These are phyloP conservation scores for Oropetium thomaeum DNA, from an alignment of 176 grass and related monocot species.

Conservation along the genomic window DNA sequence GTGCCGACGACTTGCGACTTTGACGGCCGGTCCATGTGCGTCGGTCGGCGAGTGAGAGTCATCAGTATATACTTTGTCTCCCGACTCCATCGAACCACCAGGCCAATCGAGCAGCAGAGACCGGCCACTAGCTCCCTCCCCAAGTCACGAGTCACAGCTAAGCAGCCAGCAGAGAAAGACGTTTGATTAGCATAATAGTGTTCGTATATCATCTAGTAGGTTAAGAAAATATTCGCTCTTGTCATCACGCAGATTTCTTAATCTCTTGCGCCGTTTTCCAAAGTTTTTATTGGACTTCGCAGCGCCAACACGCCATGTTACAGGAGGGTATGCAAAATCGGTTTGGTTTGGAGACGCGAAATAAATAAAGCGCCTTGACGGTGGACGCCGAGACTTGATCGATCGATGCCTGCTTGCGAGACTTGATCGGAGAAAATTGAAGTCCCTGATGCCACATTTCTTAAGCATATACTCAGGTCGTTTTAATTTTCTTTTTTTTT, in stretches of 20 bases:
- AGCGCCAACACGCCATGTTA: conserved; percentile 18
- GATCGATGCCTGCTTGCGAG: neutral
- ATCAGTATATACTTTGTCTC: neutral
- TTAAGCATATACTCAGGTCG: too few relatives aligned
- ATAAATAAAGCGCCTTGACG: neutral
- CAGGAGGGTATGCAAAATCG: neutral
- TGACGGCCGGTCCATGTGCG: conserved; percentile 30
- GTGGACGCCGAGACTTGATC: neutral
- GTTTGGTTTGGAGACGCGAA: conserved; percentile 1
- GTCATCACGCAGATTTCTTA: conserved; percentile 6
- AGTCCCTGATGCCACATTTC: too few relatives aligned
- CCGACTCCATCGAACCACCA: neutral
- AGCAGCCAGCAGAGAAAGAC: neutral
- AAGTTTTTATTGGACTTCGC: conserved; percentile 21
- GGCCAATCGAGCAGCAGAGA: too few relatives aligned
- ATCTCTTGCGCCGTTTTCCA: neutral
- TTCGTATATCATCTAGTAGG: neutral
- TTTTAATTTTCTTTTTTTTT: too few relatives aligned
- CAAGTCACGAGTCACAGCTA: conserved; percentile 17
- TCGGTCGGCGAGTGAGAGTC: neutral
- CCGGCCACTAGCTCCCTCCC: too few relatives aligned
- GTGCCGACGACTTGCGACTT: conserved; percentile 40
- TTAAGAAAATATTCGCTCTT: too few relatives aligned
- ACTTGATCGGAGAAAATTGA: too few relatives aligned
- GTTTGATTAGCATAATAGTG: neutral